A percentile compares a stretch with the other conserved stretches of the same genome.
Evolutionary conservation across 768 basidiomycete species (phyloP).

Genomic region (Lepiota brunneoincarnata): DNA sequence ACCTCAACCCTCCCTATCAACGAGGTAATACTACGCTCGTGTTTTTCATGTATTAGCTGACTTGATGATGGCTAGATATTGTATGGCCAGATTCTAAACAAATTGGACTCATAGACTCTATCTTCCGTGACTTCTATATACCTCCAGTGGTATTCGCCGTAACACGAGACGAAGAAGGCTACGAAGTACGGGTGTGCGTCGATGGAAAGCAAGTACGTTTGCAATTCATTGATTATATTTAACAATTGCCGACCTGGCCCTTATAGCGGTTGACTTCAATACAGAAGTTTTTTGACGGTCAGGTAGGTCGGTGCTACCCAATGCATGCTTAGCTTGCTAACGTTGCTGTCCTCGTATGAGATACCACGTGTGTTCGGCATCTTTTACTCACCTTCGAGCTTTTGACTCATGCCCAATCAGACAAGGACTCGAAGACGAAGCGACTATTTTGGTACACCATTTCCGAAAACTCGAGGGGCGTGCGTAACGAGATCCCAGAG

Average conservation of each 20-base stretch:
- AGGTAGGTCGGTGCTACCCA: conserved; percentile 43
- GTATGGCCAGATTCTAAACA: conserved; percentile 77
- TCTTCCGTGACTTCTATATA: conserved; percentile 75
- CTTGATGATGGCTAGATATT: conserved; percentile 45
- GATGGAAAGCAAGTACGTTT: conserved; percentile 79
- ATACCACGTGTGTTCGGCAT: conserved; percentile 47
- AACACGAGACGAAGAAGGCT: conserved; percentile 48
- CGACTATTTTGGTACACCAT: conserved; percentile 63
- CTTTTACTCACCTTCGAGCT: neutral
- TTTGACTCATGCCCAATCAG: conserved; percentile 28
- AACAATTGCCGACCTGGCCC: neutral
- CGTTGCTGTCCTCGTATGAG: conserved; percentile 23
- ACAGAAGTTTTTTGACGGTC: conserved; percentile 71
- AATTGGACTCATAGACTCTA: conserved; percentile 69
- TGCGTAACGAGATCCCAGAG: conserved; percentile 52
- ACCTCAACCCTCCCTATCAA: conserved; percentile 51
- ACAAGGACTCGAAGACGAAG: conserved; percentile 54
- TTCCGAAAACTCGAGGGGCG: conserved; percentile 40
- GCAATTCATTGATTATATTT: conserved; percentile 15
- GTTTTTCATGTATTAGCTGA: neutral
- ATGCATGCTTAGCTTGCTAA: neutral
- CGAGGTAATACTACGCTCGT: conserved; percentile 8
- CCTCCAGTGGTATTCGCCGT: conserved; percentile 79
- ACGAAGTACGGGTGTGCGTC: conserved; percentile 61
- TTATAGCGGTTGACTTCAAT: conserved; percentile 71